A percentile compares a stretch with the other conserved stretches of the same genome.
phyloP scores from a whole-genome alignment of 2,329 filamentous ascomycete species.

The Coniochaeta sp. region DNA sequence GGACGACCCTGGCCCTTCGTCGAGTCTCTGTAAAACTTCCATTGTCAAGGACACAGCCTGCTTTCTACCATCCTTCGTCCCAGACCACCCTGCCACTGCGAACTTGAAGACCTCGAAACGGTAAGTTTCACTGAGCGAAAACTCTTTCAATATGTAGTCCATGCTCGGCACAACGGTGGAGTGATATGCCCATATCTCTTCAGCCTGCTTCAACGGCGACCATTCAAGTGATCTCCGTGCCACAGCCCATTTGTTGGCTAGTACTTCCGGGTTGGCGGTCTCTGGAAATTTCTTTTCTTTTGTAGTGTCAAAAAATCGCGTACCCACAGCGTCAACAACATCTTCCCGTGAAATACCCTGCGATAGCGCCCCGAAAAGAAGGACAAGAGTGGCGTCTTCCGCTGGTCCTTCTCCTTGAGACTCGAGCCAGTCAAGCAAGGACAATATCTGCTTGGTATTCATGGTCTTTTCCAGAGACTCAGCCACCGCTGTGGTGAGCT shows the following conservation, averaged over 20 bases:
- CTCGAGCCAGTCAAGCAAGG: constrained; percentile 35
- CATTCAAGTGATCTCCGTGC: constrained; percentile 19
- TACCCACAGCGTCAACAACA: constrained; percentile 32
- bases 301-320: constrained; percentile 28
- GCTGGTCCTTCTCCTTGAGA: constrained; percentile 17
- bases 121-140: constrained; percentile 6
- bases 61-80: constrained; percentile 14
- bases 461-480: constrained; percentile 32
- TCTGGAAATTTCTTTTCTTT: constrained; percentile 11
- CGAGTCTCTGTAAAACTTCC: neutral
- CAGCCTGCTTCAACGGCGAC: constrained; percentile 15
- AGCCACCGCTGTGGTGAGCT: constrained; percentile 15
- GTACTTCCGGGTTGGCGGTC: neutral
- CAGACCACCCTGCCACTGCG: constrained; percentile 20
- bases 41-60: constrained; percentile 9
- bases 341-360: constrained; percentile 33
- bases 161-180: neutral
- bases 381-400: constrained; percentile 25
- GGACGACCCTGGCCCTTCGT: neutral
- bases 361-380: constrained; percentile 35
- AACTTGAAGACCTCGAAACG: constrained; percentile 23
- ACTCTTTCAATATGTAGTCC: neutral
- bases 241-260: constrained; percentile 14
- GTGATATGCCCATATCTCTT: constrained; percentile 16
- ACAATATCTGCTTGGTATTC: constrained; percentile 34